These are phyloP conservation scores for Zymoseptoria pseudotritici DNA, from an alignment of 2,329 filamentous ascomycete genomes.

Conservation along the genomic window DNA sequence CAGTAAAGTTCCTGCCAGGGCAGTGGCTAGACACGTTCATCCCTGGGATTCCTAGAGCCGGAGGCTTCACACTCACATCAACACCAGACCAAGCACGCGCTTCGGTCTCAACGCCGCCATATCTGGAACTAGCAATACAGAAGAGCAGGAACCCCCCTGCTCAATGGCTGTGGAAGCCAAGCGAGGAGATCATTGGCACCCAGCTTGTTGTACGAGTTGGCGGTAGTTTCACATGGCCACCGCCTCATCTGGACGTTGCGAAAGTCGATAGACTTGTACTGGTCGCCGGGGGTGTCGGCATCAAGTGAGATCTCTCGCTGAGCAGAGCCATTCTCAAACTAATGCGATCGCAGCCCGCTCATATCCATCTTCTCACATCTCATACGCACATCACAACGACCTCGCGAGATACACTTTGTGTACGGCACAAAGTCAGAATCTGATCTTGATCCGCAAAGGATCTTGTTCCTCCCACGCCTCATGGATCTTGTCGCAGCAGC, in stretches of 20 bases:
- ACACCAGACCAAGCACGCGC: slow-evolving; percentile 45
- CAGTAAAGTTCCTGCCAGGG: slow-evolving; percentile 63
- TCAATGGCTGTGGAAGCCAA: slow-evolving; percentile 64
- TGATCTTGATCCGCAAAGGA: slow-evolving; percentile 27
- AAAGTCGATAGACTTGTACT: slow-evolving; percentile 58
- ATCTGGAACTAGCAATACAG: slow-evolving; percentile 74
- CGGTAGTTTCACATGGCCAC: slow-evolving; percentile 75
- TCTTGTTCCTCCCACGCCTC: slow-evolving; percentile 44
- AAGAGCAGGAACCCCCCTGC: slow-evolving; percentile 64
- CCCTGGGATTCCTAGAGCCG: slow-evolving; percentile 60
- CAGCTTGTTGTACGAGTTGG: slow-evolving; percentile 64
- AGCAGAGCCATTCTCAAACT: background rate
- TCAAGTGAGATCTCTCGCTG: slow-evolving; percentile 53
- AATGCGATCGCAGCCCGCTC: slow-evolving; percentile 50
- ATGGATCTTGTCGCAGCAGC: slow-evolving; percentile 23
- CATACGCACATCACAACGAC: slow-evolving; percentile 19
- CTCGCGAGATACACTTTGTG: slow-evolving; percentile 50
- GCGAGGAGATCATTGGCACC: slow-evolving; percentile 49
- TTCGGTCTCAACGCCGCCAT: slow-evolving; percentile 31
- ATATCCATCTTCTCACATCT: slow-evolving; percentile 65
- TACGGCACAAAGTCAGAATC: slow-evolving; percentile 50
- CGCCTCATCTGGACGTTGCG: slow-evolving; percentile 37
- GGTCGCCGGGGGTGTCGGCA: slow-evolving; percentile 72
- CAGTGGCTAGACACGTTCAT: slow-evolving; percentile 85
- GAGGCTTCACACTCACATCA: slow-evolving; percentile 84